phyloP scores from a whole-genome alignment of 768 basidiomycete genomes.

The Suillus decipiens region DNA sequence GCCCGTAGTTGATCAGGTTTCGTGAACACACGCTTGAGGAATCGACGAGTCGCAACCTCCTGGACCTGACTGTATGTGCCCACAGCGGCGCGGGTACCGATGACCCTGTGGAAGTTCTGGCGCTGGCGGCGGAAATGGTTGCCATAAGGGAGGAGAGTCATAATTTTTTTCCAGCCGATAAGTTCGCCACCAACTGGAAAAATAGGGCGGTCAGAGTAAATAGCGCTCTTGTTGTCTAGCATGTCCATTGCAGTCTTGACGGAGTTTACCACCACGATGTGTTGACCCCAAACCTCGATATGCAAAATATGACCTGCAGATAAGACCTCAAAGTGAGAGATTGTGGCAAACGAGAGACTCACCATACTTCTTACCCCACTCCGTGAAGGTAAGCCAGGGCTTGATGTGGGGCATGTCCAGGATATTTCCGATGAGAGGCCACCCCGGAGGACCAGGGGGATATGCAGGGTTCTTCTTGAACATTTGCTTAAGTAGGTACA shows the following conservation, averaged over 20 bases:
- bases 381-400: slow-evolving; percentile 46
- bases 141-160: slow-evolving; percentile 42
- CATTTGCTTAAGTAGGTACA: slow-evolving; percentile 28
- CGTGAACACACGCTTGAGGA: slow-evolving; percentile 41
- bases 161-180: slow-evolving; percentile 33
- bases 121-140: slow-evolving; percentile 44
- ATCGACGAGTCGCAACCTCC: slow-evolving; percentile 42
- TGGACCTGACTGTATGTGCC: slow-evolving; percentile 36
- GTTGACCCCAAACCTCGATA: slow-evolving; percentile 58
- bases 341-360: not conserved
- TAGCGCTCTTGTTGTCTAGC: slow-evolving; percentile 64
- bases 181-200: slow-evolving; percentile 41
- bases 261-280: slow-evolving; percentile 57
- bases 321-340: not conserved
- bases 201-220: slow-evolving; percentile 65
- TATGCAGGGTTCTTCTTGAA: slow-evolving; percentile 28
- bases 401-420: slow-evolving; percentile 49
- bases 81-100: slow-evolving; percentile 42
- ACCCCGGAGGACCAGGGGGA: slow-evolving; percentile 48
- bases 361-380: slow-evolving; percentile 50
- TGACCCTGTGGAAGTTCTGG: slow-evolving; percentile 40
- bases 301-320: slow-evolving; percentile 60
- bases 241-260: slow-evolving; percentile 52
- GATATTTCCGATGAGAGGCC: slow-evolving; percentile 50
- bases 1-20: slow-evolving; percentile 38